These are phyloP conservation scores for Macrophomina phaseolina DNA, from an alignment of 2,329 filamentous ascomycete genomes.

Conservation along the genomic window DNA sequence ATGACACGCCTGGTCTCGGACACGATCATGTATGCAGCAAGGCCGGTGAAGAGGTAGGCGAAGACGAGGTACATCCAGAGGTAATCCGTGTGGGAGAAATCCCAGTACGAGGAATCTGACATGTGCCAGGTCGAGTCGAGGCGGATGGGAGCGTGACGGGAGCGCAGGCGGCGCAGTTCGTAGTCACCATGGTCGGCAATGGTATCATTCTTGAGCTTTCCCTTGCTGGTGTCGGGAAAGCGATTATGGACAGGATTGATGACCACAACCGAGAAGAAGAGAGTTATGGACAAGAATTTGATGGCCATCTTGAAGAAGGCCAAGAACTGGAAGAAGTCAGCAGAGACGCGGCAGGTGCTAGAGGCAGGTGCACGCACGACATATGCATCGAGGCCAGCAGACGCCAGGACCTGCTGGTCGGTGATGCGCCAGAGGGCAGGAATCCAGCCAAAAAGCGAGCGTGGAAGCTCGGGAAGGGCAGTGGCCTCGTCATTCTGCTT, in stretches of 20 bases:
- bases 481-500: slow-evolving; percentile 70
- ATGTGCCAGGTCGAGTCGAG: background rate
- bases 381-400: slow-evolving; percentile 92
- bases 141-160: background rate
- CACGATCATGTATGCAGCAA: slow-evolving; percentile 84
- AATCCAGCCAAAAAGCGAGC: slow-evolving; percentile 93
- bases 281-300: slow-evolving; percentile 77
- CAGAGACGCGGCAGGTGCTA: background rate
- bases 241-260: slow-evolving; percentile 84
- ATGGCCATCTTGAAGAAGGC: slow-evolving; percentile 96
- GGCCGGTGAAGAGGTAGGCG: slow-evolving; percentile 84
- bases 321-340: slow-evolving; percentile 65
- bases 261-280: slow-evolving; percentile 80
- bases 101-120: slow-evolving; percentile 22
- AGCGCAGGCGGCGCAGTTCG: slow-evolving; percentile 25
- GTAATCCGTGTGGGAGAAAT: slow-evolving; percentile 61
- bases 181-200: background rate
- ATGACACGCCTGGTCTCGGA: slow-evolving; percentile 86
- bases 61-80: slow-evolving; percentile 96
- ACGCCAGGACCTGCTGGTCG: slow-evolving; percentile 86
- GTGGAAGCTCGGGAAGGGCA: slow-evolving; percentile 76
- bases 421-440: slow-evolving; percentile 81
- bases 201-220: slow-evolving; percentile 34
- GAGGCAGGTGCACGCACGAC: slow-evolving; percentile 64
- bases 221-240: slow-evolving; percentile 57